Conservation (phyloP, 495 filamentous ascomycete species). For the Xylaria venustula region DNA sequence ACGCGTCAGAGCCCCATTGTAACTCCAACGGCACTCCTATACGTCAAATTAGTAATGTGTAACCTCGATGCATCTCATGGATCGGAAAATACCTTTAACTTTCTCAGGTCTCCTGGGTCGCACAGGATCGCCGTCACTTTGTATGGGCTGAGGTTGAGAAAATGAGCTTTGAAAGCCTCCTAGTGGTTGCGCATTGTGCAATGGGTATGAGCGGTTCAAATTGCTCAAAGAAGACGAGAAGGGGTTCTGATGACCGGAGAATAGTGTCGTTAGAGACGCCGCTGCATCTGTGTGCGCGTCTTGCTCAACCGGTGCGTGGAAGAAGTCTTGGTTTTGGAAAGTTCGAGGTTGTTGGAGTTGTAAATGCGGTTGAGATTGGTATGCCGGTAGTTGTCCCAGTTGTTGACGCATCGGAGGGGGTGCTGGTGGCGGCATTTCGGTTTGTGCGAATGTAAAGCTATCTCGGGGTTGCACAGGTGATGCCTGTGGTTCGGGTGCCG, state of each 20-base stretch:
- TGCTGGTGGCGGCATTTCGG: constrained; percentile 30
- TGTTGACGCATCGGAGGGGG: constrained; percentile 14
- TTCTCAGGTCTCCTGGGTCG: constrained; percentile 21
- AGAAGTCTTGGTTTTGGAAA: background rate
- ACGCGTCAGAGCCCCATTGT: constrained; percentile 65
- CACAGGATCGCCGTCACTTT: constrained; percentile 16
- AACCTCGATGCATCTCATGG: constrained; percentile 39
- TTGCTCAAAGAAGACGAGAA: constrained; percentile 12
- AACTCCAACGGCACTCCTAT: constrained; percentile 33
- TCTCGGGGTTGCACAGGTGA: constrained; percentile 18
- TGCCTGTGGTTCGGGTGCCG: constrained; percentile 17
- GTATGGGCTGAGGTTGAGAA: constrained; percentile 12
- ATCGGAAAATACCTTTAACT: constrained; percentile 27
- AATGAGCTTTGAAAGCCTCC: constrained; percentile 14
- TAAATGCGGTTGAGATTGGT: no score
- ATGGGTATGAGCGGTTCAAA: constrained; percentile 13
- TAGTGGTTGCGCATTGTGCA: constrained; percentile 9
- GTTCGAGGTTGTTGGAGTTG: constrained; percentile 16
- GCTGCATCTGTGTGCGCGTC: constrained; percentile 25
- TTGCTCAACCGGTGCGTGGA: constrained; percentile 24
- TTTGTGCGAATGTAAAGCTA: constrained; percentile 22
- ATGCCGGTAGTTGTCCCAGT: constrained; percentile 17
- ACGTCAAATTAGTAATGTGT: constrained; percentile 16
- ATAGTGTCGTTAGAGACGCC: constrained; percentile 23
- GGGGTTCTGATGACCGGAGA: constrained; percentile 20